These are phyloP conservation scores for Alternaria postmessia DNA, from an alignment of 2,329 filamentous ascomycete genomes.

Conservation along the genomic window DNA sequence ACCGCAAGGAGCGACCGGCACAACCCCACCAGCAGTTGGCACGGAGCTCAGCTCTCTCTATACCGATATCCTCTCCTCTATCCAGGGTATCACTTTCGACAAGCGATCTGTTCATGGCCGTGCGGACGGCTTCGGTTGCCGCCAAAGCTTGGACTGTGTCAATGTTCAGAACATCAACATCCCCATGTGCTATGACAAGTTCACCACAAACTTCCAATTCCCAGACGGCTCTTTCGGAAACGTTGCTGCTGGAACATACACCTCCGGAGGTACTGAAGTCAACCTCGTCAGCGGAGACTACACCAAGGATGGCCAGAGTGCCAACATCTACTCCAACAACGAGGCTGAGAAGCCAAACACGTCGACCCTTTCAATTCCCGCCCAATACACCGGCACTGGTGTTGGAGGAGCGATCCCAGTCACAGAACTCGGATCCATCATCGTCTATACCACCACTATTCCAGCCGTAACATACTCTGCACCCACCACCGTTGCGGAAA, in stretches of 20 bases:
- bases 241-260: slow-evolving; percentile 56
- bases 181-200: slow-evolving; percentile 62
- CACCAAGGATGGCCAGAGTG: slow-evolving; percentile 49
- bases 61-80: slow-evolving; percentile 45
- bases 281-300: slow-evolving; percentile 58
- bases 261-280: slow-evolving; percentile 48
- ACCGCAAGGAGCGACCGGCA: slow-evolving; percentile 45
- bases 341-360: slow-evolving; percentile 54
- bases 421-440: slow-evolving; percentile 52
- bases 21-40: slow-evolving; percentile 43
- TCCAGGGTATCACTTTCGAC: slow-evolving; percentile 44
- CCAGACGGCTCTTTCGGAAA: slow-evolving; percentile 58
- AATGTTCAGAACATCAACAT: slow-evolving; percentile 52
- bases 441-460: slow-evolving; percentile 48
- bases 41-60: slow-evolving; percentile 48
- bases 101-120: slow-evolving; percentile 36
- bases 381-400: slow-evolving; percentile 57
- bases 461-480: slow-evolving; percentile 36
- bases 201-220: slow-evolving; percentile 61
- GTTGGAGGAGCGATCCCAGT: slow-evolving; percentile 58
- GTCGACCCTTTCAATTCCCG: slow-evolving; percentile 54
- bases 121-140: slow-evolving; percentile 44
- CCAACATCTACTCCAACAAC: slow-evolving; percentile 56
- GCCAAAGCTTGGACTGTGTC: slow-evolving; percentile 52
- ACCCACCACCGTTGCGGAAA: slow-evolving; percentile 32